phyloP scores from a whole-genome alignment of 208 protist species.

The Acanthamoeba triangularis region DNA sequence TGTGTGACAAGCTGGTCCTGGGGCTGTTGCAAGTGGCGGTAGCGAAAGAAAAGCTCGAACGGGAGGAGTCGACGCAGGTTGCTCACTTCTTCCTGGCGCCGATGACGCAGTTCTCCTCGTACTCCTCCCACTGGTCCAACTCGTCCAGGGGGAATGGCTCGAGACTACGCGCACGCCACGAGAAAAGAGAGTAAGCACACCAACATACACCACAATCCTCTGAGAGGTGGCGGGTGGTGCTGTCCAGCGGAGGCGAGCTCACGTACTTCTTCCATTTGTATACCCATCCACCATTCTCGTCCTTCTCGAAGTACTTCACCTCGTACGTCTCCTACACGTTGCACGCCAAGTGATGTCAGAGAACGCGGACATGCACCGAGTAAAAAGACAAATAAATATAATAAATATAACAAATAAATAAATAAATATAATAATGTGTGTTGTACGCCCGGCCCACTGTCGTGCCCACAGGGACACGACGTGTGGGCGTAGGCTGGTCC shows the following conservation, averaged over 20 bases:
- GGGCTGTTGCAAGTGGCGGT: not conserved
- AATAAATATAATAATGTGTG: not conserved
- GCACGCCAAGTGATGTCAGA: not conserved
- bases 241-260: too few relatives aligned
- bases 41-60: too few relatives aligned
- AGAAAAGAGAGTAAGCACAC: not conserved
- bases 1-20: not conserved
- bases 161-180: not conserved
- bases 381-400: not conserved
- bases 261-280: constrained; percentile 62
- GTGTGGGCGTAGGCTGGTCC: not conserved
- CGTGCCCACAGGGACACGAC: not conserved
- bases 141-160: constrained; percentile 56
- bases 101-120: constrained; percentile 47
- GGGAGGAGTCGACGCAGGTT: too few relatives aligned
- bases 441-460: not conserved
- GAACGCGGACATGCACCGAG: not conserved
- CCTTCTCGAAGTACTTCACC: constrained; percentile 1
- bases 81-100: constrained; percentile 49
- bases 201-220: not conserved
- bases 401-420: not conserved
- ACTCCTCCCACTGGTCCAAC: constrained; percentile 58
- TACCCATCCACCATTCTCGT: constrained; percentile 63
- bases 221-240: not conserved
- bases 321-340: not conserved